Conservation (phyloP, 2,329 filamentous ascomycete genomes). For the Beauveria sp. region DNA sequence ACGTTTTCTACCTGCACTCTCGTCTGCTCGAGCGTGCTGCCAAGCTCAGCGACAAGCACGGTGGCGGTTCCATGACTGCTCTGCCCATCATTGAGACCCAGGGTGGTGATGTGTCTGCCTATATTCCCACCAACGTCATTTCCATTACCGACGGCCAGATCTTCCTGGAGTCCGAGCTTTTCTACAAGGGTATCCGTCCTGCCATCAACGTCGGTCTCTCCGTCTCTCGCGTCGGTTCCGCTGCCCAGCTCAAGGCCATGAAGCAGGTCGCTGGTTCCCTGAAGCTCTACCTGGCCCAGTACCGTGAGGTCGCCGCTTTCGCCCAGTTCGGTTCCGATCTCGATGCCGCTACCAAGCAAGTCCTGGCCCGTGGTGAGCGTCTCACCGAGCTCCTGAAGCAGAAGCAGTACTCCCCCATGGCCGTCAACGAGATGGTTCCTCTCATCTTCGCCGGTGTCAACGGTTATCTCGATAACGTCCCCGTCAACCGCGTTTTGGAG, state of each 20-base stretch:
- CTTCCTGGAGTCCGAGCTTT: conserved; percentile 97
- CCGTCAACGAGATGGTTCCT: conserved; percentile 99
- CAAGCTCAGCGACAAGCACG: conserved; percentile 96
- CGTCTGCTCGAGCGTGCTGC: conserved; percentile 98
- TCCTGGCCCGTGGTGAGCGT: conserved; percentile 95
- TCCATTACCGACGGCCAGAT: conserved; percentile 99
- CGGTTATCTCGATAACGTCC: conserved; percentile 81
- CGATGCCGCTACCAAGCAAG: conserved; percentile 98
- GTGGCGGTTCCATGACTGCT: conserved; percentile 93
- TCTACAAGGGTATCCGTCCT: conserved; percentile 99
- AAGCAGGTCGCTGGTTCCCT: conserved; percentile 99
- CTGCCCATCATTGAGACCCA: conserved; percentile 98
- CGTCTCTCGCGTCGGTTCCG: conserved; percentile 98
- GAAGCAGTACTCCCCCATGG: conserved; percentile 99
- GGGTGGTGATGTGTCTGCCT: conserved; percentile 99
- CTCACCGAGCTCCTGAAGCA: conserved; percentile 98
- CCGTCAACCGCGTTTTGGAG: conserved; percentile 81
- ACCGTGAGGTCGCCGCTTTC: conserved; percentile 99
- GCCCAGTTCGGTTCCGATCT: conserved; percentile 99
- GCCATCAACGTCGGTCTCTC: conserved; percentile 99
- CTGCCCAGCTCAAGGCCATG: conserved; percentile 99
- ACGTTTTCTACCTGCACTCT: conserved; percentile 99
- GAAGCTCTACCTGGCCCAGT: conserved; percentile 99
- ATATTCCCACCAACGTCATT: conserved; percentile 99
- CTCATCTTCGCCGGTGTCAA: conserved; percentile 99